Evolutionary conservation across 805 yeast genomes (phyloP), one percentile per base, ranked within the genome.

Genomic region (Ogataea paradorogensis): DNA sequence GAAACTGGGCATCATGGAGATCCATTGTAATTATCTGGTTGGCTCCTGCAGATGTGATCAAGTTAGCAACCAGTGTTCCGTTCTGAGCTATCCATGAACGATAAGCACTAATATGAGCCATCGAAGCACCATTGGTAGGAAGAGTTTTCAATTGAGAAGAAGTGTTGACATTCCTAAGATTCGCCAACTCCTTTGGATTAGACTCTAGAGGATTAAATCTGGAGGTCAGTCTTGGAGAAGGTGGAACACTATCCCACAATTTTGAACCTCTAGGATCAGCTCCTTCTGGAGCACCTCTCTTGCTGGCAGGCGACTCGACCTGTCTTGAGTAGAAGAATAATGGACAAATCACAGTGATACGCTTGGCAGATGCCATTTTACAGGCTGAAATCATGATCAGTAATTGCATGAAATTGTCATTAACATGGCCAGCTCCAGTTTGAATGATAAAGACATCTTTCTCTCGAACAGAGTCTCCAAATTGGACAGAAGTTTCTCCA

Each of bases 1-100:
- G 98, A 64, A 88, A 93, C 63, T 93, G 99, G 1, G 98, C 89
- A 57, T 93, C 99, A 61, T 93, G 99, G 42, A 93, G 70, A 59
- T 93, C 99, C 97, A 93, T 90, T 2, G 99, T 93, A 48, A 93
- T 89, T 41, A 90, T 81, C 56, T 95, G 93, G 63, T 93, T 95
- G 1, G 98, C 96, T 27, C 99, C 99, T 0, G 98, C 93, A 2
- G 91, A 77, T 3, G 88, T 84, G 48, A 93, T 67, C 46, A 93
- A 66, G 52, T 88, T 84, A 27, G 98, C 97, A 48, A 93, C 77
- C 45, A 93, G 69, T 2, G 95, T 89, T 9, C 99, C 99, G 25
- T 90, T 80, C 65, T 90, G 98, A 1, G 96, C 93, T 25, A 90
- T 83, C 98, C 99, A 93, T 51, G 88, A 82, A 58, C 86, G 87